Base-by-base conservation (phyloP, 768 basidiomycete genomes). In the Suillus placidus region DNA sequence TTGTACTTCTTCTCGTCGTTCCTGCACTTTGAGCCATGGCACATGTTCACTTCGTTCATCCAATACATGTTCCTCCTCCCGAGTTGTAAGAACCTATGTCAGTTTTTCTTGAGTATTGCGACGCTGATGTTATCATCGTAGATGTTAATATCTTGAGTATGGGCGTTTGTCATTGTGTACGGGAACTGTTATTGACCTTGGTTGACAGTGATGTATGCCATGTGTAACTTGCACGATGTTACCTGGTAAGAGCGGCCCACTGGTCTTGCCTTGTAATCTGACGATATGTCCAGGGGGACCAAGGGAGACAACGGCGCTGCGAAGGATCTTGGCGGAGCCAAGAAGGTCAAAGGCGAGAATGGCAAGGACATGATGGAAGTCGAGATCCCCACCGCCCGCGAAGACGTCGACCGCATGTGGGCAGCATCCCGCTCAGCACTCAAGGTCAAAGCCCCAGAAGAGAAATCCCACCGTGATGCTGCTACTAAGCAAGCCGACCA, bases 1-100 rank as follows among this genome's bases (percentile, higher is more conserved):
- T 83, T 95, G 68, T 99, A 94, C 83, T 84, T 97, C 72, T 78
- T 97, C 72, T 85, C 90, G 66, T 94, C 92, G 9, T 79, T 97
- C 76, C 88, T 99, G 80, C 93, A 96, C 71, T 78, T 94, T 43
- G 96, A 99, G 75, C 96, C 95, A 0, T 97, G 95, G 94, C 96
- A 98, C 83, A 92, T 98, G 87, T 85, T 98, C 78, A 97, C 96
- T 14, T 93, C 89, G 64, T 95, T 96, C 83, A 72, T 88, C 56
- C 92, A 96, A 76, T 99, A 97, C 79, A 84, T 97, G 84, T 92
- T 97, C 83, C 85, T 95, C 70, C 83, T 95, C 45, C 94, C 94
- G 63, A 84, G 84, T 67, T 88, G 87, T 88, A 67, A 78, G 86
- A 80, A 26, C 26, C 45, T 20, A 51, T 23, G 62, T 66, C 13